Evolutionary conservation across 2,329 filamentous ascomycete genomes (phyloP), one percentile per base, ranked within the genome.

Genomic region (Penicillium sp.): DNA sequence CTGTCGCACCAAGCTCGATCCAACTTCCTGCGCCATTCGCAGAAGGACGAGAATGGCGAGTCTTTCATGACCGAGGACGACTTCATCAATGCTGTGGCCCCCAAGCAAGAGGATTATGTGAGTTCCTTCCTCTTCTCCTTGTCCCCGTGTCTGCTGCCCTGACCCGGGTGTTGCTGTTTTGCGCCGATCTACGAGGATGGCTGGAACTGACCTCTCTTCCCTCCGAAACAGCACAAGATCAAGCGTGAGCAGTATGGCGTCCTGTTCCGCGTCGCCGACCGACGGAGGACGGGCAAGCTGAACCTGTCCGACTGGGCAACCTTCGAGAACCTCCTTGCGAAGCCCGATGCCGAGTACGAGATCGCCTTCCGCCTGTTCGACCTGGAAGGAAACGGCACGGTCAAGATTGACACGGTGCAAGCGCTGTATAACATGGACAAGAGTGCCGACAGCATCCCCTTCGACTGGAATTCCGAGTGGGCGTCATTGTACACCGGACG

Each of bases 291-390:
- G 40, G 92, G 92, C 60, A 87, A 84, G 65, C 81, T 99, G 64
- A 89, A 79, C 65, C 79, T 97, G 51, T 81, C 86, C 56, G 94
- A 99, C 78, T 99, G 93, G 92, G 87, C 84, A 43, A 88, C 89
- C 61, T 99, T 97, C 76, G 91, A 97, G 78, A 95, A 96, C 79
- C 84, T 99, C 60, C 87, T 99, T 55, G 83, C 83, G 64, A 97
- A 97, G 78, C 90, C 94, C 58, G 94, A 97, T 71, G 94, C 94
- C 73, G 94, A 99, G 79, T 99, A 99, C 78, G 92, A 97, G 76
- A 96, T 99, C 67, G 93, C 94, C 14, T 99, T 97, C 79, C 90
- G 94, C 67, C 84, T 99, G 51, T 99, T 99, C 76, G 93, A 97
- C 71, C 83, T 91, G 66, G 87, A 93, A 48, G 85, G 90, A 58